Evolutionary conservation across 2,329 filamentous ascomycete species (phyloP).

Genomic region (Elsinoe arachidis): DNA sequence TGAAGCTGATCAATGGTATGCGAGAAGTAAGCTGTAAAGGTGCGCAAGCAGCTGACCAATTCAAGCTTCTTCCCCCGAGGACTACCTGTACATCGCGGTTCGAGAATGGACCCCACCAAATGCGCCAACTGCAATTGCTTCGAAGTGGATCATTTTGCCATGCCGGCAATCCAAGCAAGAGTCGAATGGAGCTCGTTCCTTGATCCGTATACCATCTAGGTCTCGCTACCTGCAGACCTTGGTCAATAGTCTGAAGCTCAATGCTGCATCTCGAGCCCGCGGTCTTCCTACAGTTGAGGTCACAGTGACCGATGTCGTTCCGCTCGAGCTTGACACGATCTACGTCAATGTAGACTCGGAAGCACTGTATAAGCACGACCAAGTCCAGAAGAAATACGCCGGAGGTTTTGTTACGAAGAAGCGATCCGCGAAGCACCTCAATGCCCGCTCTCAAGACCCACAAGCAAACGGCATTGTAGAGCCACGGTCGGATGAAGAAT

Average conservation of each 20-base stretch:
- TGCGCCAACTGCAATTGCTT: conserved; percentile 45
- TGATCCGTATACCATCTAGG: conserved; percentile 66
- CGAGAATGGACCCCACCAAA: conserved; percentile 60
- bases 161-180: conserved; percentile 48
- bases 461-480: neutral
- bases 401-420: conserved; percentile 38
- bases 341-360: conserved; percentile 81
- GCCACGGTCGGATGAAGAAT: conserved; percentile 17
- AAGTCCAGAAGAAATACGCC: conserved; percentile 75
- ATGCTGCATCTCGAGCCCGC: conserved; percentile 33
- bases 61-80: conserved; percentile 24
- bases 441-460: neutral
- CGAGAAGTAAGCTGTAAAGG: neutral
- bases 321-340: conserved; percentile 72
- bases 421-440: conserved; percentile 1
- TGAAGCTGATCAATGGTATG: conserved; percentile 31
- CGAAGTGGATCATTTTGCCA: conserved; percentile 80
- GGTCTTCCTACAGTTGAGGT: conserved; percentile 77
- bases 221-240: conserved; percentile 63
- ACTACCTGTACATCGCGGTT: conserved; percentile 57
- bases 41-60: neutral
- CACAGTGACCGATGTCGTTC: conserved; percentile 68
- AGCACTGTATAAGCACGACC: conserved; percentile 67
- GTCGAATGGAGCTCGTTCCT: conserved; percentile 56
- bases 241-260: conserved; percentile 23